These are phyloP conservation scores for Asterophora parasitica DNA, from an alignment of 768 basidiomycete genomes.

Conservation along the genomic window DNA sequence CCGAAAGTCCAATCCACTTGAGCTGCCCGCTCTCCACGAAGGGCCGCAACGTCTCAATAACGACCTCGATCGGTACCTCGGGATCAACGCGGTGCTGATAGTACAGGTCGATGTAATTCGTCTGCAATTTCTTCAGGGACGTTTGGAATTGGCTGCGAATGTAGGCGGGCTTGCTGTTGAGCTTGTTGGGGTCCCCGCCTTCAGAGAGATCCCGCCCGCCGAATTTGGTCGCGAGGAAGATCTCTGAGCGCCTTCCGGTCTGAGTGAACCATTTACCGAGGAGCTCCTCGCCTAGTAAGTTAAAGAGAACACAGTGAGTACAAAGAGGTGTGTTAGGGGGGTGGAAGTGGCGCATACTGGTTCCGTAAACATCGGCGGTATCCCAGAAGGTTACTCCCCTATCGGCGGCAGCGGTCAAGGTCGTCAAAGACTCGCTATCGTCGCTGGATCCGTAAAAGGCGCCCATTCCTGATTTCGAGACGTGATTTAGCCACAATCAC, in stretches of 20 bases:
- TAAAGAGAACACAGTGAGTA: not conserved
- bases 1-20: slow-evolving; percentile 30
- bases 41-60: not conserved
- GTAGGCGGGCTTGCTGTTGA: slow-evolving; percentile 6
- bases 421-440: slow-evolving; percentile 14
- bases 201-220: not conserved
- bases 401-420: slow-evolving; percentile 20
- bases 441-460: slow-evolving; percentile 21
- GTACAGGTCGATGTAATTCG: slow-evolving; percentile 3
- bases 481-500: no score
- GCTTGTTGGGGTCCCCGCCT: not conserved
- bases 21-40: slow-evolving; percentile 17
- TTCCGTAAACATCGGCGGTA: slow-evolving; percentile 40
- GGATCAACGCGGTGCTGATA: slow-evolving; percentile 30
- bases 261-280: not conserved
- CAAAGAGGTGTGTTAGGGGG: not conserved
- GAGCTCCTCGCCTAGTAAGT: not conserved
- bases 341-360: slow-evolving; percentile 17
- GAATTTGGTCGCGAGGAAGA: slow-evolving; percentile 2
- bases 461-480: slow-evolving; percentile 13
- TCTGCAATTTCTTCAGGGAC: not conserved
- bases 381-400: slow-evolving; percentile 39
- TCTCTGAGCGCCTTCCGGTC: slow-evolving; percentile 1
- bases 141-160: not conserved
- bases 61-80: slow-evolving; percentile 40